Evolutionary conservation across 2,329 filamentous ascomycete genomes (phyloP).

Genomic region (Ophiostoma perfectum): DNA sequence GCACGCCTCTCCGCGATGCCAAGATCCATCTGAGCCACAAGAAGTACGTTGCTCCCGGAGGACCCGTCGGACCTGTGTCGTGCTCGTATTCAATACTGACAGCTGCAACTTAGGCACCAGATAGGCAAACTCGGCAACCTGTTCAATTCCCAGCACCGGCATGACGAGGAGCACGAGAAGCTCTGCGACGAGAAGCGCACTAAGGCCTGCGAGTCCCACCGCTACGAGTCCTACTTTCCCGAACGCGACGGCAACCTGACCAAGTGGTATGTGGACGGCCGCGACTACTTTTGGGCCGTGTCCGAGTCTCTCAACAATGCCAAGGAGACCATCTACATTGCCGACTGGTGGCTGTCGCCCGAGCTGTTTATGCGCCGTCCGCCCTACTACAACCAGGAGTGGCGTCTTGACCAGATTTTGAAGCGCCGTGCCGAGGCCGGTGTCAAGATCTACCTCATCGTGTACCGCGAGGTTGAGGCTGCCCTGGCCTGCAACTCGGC

Average conservation of each 20-base stretch:
- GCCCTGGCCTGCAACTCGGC: slow-evolving; percentile 85
- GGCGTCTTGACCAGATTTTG: slow-evolving; percentile 76
- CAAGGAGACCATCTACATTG: slow-evolving; percentile 90
- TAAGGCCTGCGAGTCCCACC: slow-evolving; percentile 64
- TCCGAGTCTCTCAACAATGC: slow-evolving; percentile 84
- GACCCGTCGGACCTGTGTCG: neutral
- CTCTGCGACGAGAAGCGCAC: slow-evolving; percentile 74
- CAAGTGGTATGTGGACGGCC: slow-evolving; percentile 96
- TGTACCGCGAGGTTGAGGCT: slow-evolving; percentile 82
- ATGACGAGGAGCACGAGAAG: slow-evolving; percentile 89
- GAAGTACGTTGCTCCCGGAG: slow-evolving; percentile 42
- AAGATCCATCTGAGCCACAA: slow-evolving; percentile 55
- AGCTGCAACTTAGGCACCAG: slow-evolving; percentile 40
- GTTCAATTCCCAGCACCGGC: slow-evolving; percentile 84
- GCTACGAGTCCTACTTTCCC: slow-evolving; percentile 87
- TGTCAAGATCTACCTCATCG: slow-evolving; percentile 88
- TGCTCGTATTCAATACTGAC: no score
- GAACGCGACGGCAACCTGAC: slow-evolving; percentile 77
- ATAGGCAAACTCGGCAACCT: slow-evolving; percentile 60
- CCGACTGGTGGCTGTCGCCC: slow-evolving; percentile 94
- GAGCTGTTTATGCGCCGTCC: slow-evolving; percentile 82
- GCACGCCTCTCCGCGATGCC: slow-evolving; percentile 48
- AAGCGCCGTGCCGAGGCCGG: slow-evolving; percentile 87
- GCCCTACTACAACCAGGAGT: slow-evolving; percentile 76
- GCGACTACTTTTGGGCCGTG: slow-evolving; percentile 93